Evolutionary conservation across 2,329 filamentous ascomycete species (phyloP).

Genomic region (Ophiostoma triangulosporum): DNA sequence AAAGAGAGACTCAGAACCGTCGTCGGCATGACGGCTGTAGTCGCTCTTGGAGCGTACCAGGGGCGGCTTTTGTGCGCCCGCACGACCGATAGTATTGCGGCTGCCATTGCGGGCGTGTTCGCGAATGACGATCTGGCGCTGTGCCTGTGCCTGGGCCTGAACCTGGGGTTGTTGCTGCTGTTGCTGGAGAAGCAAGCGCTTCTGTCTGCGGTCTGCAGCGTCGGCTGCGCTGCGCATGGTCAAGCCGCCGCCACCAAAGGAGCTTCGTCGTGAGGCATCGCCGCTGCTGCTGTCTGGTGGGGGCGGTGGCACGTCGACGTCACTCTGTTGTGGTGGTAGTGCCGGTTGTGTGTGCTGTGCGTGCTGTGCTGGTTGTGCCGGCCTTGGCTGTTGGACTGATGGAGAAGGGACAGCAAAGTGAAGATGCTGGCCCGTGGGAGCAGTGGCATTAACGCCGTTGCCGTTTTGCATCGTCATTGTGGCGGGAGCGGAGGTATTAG

Average conservation of each 20-base stretch:
- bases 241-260: constrained; percentile 5
- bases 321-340: background rate
- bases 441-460: background rate
- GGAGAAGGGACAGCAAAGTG: background rate
- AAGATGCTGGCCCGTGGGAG: background rate
- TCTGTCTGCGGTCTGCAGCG: constrained; percentile 7
- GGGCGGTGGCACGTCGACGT: background rate
- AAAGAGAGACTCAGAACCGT: constrained; percentile 11
- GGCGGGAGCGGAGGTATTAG: background rate
- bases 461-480: background rate
- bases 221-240: constrained; percentile 18
- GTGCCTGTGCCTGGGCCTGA: constrained; percentile 16
- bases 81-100: constrained; percentile 13
- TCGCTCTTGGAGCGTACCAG: constrained; percentile 46
- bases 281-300: constrained; percentile 4
- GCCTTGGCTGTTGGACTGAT: background rate
- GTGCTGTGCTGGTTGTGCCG: background rate
- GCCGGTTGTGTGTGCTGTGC: background rate
- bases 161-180: constrained; percentile 2
- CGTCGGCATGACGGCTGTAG: constrained; percentile 26
- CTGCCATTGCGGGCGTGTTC: constrained; percentile 19
- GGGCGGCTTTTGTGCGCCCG: constrained; percentile 29
- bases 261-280: constrained; percentile 6
- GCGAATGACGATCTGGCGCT: constrained; percentile 22
- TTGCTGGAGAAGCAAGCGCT: background rate